Evolutionary conservation across 768 basidiomycete genomes (phyloP).

Genomic region (Suillus occidentalis): DNA sequence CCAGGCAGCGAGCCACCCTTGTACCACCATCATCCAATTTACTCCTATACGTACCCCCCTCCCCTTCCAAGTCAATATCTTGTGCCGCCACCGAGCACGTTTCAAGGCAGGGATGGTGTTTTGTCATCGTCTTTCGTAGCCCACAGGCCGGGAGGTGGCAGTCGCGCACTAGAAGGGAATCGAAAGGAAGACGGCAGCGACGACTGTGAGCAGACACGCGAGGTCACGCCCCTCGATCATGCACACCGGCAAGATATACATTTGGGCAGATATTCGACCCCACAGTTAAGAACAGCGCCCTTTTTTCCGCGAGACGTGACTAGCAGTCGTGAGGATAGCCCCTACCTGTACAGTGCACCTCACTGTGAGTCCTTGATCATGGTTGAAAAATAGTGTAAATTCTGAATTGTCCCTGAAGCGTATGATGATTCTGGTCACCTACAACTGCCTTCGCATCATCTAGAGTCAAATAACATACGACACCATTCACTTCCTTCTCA

Average conservation of each 20-base stretch:
- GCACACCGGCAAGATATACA: conserved; percentile 19
- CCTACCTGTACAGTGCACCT: background rate
- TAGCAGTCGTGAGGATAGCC: background rate
- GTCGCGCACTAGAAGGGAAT: conserved; percentile 4
- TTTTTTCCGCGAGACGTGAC: conserved; percentile 9
- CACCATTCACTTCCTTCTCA: conserved; percentile 27
- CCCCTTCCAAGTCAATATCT: conserved; percentile 18
- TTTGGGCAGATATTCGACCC: background rate
- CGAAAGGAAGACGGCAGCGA: conserved; percentile 19
- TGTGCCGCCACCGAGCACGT: conserved; percentile 16
- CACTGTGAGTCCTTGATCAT: conserved; percentile 1
- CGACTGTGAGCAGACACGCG: conserved; percentile 14
- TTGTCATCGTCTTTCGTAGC: conserved; percentile 35
- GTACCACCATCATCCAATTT: conserved; percentile 14
- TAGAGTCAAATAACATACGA: conserved; percentile 24
- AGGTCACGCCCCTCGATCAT: conserved; percentile 18
- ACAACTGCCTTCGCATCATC: conserved; percentile 15
- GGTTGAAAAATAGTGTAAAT: background rate
- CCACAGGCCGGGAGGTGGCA: conserved; percentile 15
- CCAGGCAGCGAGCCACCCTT: conserved; percentile 35
- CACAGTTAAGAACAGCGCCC: conserved; percentile 21
- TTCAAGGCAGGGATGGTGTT: conserved; percentile 42
- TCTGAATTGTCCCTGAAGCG: conserved; percentile 1
- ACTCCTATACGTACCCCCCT: conserved; percentile 27
- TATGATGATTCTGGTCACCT: conserved; percentile 18